Conservation (phyloP, 164 flowering plant species). For the Piper longum region DNA sequence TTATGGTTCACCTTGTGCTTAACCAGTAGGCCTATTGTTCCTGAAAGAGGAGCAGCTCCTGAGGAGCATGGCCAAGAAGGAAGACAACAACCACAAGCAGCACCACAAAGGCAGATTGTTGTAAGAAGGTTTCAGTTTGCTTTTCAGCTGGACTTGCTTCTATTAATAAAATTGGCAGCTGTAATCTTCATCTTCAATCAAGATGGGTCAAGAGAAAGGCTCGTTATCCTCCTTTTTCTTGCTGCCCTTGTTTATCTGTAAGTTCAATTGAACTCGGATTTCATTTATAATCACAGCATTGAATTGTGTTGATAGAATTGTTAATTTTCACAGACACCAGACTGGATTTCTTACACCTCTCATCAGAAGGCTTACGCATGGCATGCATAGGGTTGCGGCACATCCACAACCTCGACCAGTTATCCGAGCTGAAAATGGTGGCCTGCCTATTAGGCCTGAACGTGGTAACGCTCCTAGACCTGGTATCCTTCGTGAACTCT, state of each 20-base stretch:
- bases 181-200: conserved; percentile 86
- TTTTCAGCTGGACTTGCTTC: conserved; percentile 74
- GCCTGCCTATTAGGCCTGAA: conserved; percentile 33
- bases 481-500: conserved; percentile 22
- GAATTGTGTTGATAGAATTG: neutral
- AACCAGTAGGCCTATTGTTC: conserved; percentile 31
- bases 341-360: conserved; percentile 89
- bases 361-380: conserved; percentile 77
- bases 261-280: conserved; percentile 11
- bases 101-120: conserved; percentile 62
- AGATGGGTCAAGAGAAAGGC: conserved; percentile 94
- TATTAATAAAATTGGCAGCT: conserved; percentile 83
- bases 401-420: conserved; percentile 67
- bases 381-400: conserved; percentile 74
- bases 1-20: neutral
- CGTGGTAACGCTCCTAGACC: conserved; percentile 41
- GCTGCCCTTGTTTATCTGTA: conserved; percentile 77
- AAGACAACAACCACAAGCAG: conserved; percentile 28
- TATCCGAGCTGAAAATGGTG: conserved; percentile 38
- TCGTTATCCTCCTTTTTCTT: conserved; percentile 59
- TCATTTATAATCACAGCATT: too few species aligned
- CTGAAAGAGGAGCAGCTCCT: conserved; percentile 31
- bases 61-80: conserved; percentile 56
- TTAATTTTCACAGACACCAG: conserved; percentile 48
- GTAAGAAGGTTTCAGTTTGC: conserved; percentile 88